Percentiles rank a stretch among this genome's conserved stretches.
Evolutionary conservation across 345 rosid genomes (phyloP).

Genomic region (Linum trigynum): DNA sequence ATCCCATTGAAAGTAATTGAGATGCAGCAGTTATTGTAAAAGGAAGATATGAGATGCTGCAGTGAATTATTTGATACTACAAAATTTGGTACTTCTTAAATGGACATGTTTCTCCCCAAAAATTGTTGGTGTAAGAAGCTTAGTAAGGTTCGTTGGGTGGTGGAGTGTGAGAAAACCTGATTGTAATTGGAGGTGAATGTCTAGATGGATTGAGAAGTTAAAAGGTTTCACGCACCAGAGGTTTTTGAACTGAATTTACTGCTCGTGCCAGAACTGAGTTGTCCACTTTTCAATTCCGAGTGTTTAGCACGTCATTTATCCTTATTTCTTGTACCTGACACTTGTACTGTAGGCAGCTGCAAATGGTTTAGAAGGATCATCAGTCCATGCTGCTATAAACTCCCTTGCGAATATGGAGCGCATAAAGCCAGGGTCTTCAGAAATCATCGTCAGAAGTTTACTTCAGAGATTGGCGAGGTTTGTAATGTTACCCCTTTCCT

Average conservation of each 20-base stretch:
- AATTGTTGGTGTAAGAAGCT: too few relatives aligned
- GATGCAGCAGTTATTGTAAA: too few relatives aligned
- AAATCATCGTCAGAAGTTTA: slow-evolving; percentile 54
- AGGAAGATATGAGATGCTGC: too few relatives aligned
- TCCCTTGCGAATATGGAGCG: slow-evolving; percentile 66
- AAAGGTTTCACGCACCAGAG: not conserved
- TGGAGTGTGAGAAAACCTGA: not conserved
- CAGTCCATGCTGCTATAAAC: slow-evolving; percentile 40
- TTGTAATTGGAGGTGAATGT: not conserved
- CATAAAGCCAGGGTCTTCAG: slow-evolving; percentile 69
- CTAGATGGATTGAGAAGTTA: not conserved
- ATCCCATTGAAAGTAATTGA: too few relatives aligned
- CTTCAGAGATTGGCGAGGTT: slow-evolving; percentile 74
- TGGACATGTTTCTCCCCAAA: too few relatives aligned
- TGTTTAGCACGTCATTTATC: not conserved
- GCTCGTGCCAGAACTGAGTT: not conserved
- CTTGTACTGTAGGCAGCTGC: slow-evolving; percentile 43
- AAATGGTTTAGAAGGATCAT: slow-evolving; percentile 48
- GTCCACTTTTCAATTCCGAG: too few relatives aligned
- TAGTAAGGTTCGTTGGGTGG: not conserved
- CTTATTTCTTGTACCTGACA: not conserved
- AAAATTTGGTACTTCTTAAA: too few relatives aligned
- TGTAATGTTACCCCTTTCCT: slow-evolving; percentile 4
- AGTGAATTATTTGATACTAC: too few relatives aligned
- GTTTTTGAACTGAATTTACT: not conserved